Evolutionary conservation across 176 grass and related monocot genomes (phyloP).

Genomic region (Cocos nucifera): DNA sequence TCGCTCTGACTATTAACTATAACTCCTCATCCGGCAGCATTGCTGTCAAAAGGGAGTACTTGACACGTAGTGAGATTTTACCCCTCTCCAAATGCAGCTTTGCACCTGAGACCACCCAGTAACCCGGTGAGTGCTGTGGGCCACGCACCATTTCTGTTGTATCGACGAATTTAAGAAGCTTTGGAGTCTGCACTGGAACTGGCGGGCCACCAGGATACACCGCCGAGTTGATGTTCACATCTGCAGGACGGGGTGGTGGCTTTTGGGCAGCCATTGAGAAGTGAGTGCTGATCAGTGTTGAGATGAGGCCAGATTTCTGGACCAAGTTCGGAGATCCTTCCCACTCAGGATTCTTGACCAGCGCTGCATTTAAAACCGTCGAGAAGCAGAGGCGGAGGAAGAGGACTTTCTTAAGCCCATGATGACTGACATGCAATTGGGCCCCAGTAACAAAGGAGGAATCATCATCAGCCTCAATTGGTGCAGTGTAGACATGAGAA

Average conservation of each 20-base stretch:
- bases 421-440: conserved; percentile 50
- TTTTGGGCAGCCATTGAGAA: conserved; percentile 69
- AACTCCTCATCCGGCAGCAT: conserved; percentile 55
- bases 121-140: conserved; percentile 79
- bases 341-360: conserved; percentile 59
- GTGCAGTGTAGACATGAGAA: conserved; percentile 86
- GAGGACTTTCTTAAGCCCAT: conserved; percentile 82
- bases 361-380: conserved; percentile 34
- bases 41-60: conserved; percentile 69
- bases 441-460: conserved; percentile 69
- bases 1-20: background rate
- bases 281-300: conserved; percentile 88
- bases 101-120: conserved; percentile 91
- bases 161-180: conserved; percentile 85
- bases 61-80: conserved; percentile 78
- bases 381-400: conserved; percentile 76
- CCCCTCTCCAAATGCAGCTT: conserved; percentile 82
- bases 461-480: conserved; percentile 73
- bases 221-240: conserved; percentile 91
- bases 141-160: conserved; percentile 75
- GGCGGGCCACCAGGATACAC: conserved; percentile 86
- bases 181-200: conserved; percentile 61
- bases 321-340: conserved; percentile 82
- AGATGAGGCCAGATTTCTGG: conserved; percentile 93
- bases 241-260: conserved; percentile 46